Conservation (phyloP, 495 filamentous ascomycete species). For the Tricharina praecox region DNA sequence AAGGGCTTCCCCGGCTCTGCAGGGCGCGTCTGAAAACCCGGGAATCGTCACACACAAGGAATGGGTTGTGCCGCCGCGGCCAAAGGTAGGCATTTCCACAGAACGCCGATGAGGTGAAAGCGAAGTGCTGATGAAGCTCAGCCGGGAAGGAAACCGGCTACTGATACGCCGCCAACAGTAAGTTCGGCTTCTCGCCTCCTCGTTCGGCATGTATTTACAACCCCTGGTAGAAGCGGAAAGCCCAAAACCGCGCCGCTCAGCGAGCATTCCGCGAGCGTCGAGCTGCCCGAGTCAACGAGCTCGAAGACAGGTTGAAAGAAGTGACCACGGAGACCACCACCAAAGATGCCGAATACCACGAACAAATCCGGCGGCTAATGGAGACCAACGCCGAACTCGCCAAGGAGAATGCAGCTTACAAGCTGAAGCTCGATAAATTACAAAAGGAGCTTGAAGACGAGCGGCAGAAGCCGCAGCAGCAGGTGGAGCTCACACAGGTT, state of each 20-base stretch:
- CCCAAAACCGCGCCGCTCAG: constrained; percentile 86
- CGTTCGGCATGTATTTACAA: not conserved
- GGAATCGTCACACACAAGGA: constrained; percentile 50
- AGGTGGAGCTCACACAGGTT: constrained; percentile 18
- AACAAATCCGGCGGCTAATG: constrained; percentile 33
- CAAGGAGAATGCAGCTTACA: constrained; percentile 15
- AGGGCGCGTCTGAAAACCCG: constrained; percentile 1
- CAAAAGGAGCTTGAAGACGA: constrained; percentile 25
- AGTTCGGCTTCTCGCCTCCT: constrained; percentile 2
- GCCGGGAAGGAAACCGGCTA: constrained; percentile 85
- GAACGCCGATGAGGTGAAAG: not conserved
- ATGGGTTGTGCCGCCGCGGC: constrained; percentile 76
- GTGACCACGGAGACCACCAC: constrained; percentile 38
- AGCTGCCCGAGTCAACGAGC: constrained; percentile 66
- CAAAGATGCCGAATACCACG: constrained; percentile 31
- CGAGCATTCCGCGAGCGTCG: constrained; percentile 76
- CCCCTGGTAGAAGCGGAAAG: constrained; percentile 49
- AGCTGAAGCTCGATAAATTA: constrained; percentile 20
- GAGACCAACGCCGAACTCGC: constrained; percentile 16
- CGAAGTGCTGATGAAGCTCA: constrained; percentile 9
- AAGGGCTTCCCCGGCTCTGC: constrained; percentile 6
- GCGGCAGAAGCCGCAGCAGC: constrained; percentile 26
- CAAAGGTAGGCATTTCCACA: constrained; percentile 34
- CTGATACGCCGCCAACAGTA: constrained; percentile 66
- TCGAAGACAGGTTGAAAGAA: constrained; percentile 67